phyloP scores from a whole-genome alignment of 2,329 filamentous ascomycete species.

The Apiospora marii region DNA sequence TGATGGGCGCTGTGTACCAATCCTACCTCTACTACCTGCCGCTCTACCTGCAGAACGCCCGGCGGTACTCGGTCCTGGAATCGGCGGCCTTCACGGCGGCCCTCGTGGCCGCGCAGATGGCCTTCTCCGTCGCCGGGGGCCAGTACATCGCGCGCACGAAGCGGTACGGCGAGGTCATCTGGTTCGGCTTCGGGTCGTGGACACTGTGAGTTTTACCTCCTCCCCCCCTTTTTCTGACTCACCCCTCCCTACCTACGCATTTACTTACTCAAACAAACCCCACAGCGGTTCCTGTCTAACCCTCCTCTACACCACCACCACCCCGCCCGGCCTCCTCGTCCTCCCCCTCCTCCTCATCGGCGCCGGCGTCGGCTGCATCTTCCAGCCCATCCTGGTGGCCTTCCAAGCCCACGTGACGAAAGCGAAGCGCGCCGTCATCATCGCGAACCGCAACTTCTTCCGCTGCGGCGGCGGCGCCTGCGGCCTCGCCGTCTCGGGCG shows the following conservation, averaged over 20 bases:
- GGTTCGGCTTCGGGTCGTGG: conserved; percentile 48
- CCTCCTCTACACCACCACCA: conserved; percentile 55
- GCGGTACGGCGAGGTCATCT: conserved; percentile 67
- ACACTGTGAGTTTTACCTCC: conserved; percentile 38
- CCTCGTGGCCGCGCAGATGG: conserved; percentile 55
- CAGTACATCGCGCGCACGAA: conserved; percentile 64
- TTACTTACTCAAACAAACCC: neutral
- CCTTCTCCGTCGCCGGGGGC: conserved; percentile 57
- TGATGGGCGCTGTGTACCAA: conserved; percentile 68
- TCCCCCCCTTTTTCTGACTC: neutral
- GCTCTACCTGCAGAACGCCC: conserved; percentile 67
- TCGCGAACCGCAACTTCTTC: conserved; percentile 69
- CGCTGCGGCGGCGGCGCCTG: conserved; percentile 65
- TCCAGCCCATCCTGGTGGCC: conserved; percentile 61
- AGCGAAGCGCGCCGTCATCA: conserved; percentile 66
- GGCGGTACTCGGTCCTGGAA: conserved; percentile 43
- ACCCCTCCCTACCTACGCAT: neutral
- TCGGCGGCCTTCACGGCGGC: conserved; percentile 61
- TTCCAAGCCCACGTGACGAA: conserved; percentile 65
- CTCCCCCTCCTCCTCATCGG: conserved; percentile 59
- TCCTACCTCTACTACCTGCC: conserved; percentile 67
- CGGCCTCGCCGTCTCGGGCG: conserved; percentile 65
- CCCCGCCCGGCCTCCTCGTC: conserved; percentile 56
- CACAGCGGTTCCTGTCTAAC: conserved; percentile 57
- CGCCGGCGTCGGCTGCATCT: conserved; percentile 59